These are phyloP conservation scores for Taphrina wiesneri DNA, from an alignment of 1,139 yeast genomes.

Conservation along the genomic window DNA sequence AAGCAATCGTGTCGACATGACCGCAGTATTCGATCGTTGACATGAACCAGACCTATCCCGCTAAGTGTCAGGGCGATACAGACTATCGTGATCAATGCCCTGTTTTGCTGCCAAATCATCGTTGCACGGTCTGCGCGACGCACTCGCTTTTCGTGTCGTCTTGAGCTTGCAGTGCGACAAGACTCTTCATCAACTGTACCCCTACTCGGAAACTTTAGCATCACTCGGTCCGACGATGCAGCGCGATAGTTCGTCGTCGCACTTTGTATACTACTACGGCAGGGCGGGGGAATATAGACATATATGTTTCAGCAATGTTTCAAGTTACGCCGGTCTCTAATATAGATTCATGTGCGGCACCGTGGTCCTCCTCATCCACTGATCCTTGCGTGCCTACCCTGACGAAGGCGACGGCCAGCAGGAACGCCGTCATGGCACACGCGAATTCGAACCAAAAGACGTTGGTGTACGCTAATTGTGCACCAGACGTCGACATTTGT, in stretches of 20 bases:
- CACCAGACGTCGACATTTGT: background rate
- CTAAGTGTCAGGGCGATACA: background rate
- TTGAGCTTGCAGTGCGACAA: too few relatives aligned
- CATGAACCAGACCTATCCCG: background rate
- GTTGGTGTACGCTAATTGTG: background rate
- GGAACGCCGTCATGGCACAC: background rate
- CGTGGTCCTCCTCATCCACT: background rate
- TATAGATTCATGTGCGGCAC: background rate
- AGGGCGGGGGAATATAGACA: background rate
- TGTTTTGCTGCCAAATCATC: too few relatives aligned
- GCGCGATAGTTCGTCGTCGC: too few relatives aligned
- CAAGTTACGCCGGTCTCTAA: background rate
- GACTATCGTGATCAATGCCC: background rate
- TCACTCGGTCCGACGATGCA: too few relatives aligned
- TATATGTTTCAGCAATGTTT: background rate
- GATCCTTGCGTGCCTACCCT: slow-evolving; percentile 8
- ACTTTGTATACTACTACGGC: too few relatives aligned
- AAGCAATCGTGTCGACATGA: background rate
- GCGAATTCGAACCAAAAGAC: slow-evolving; percentile 19
- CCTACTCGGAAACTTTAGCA: too few relatives aligned
- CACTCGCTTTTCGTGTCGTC: too few relatives aligned
- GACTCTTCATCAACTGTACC: too few relatives aligned
- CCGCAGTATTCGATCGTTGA: background rate
- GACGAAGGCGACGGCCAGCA: slow-evolving; percentile 3
- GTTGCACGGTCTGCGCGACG: too few relatives aligned